Base-by-base conservation (phyloP, 2,329 filamentous ascomycete genomes). In the Aaosphaeria arxii region DNA sequence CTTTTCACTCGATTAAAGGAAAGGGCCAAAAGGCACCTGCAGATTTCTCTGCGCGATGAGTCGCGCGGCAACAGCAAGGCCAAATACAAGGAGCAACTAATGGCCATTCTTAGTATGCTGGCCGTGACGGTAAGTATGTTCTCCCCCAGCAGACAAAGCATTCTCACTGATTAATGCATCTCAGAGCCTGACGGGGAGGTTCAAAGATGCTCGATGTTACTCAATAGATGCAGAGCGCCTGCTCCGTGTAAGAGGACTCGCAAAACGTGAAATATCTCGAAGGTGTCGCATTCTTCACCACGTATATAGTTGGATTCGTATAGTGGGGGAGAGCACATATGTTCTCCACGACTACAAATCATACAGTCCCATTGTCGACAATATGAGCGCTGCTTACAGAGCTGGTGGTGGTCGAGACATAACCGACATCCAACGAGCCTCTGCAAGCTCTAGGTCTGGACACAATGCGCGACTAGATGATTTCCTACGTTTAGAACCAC, bases 241-340 rank as follows among this genome's bases (percentile, higher is more conserved):
- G 9, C 75, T 77, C 5, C 69, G 70, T 1, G 43, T 72, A 5
- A 61, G 61, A 28, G 74, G 75, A 0, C 49, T 77, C 1, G 60
- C 63, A 5, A 66, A 65, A 4, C 24, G 56, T 42, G 59, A 55
- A 6, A 75, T 74, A 36, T 73, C 74, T 1, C 68, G 72, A 11
- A 72, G 74, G 17, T 59, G 70, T 1, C 70, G 75, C 2, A 53
- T 77, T 0, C 55, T 78, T 0, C 76, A 78, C 48, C 74, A 77
- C 48, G 50, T 58, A 2, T 58, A 58, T 31, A 50, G 54, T 1
- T 57, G 50, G 50, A 51, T 53, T 30, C 45, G 56, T 7, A 55
- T 58, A 17, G 47, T 57, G 4, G 54, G 56, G 3, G 54, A 58
- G 40, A 58, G 54, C 13, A 72, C 74, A 36, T 70, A 72, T 45